Percentiles rank a stretch among this genome's conserved stretches.
phyloP scores from a whole-genome alignment of 768 basidiomycete species.

The Xerocomellus amylosporus region DNA sequence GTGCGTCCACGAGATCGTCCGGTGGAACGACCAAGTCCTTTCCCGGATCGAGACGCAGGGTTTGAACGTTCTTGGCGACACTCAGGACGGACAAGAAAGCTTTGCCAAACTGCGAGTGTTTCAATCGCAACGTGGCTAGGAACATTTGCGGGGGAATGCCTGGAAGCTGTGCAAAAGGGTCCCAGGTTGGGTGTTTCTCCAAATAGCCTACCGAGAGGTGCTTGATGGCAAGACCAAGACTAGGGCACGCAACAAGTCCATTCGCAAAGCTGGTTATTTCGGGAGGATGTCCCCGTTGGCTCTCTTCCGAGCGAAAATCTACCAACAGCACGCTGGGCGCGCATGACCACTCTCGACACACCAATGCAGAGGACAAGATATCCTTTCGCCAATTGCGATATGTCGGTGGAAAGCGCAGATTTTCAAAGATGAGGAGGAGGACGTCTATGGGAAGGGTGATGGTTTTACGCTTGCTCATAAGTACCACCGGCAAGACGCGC shows the following conservation, averaged over 20 bases:
- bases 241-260: background rate
- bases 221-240: slow-evolving; percentile 6
- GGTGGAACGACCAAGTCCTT: background rate
- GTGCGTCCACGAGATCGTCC: background rate
- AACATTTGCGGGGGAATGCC: background rate
- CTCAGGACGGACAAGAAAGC: slow-evolving; percentile 4
- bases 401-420: background rate
- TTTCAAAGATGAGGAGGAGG: slow-evolving; percentile 6
- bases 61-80: background rate
- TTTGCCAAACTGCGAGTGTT: background rate
- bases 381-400: slow-evolving; percentile 2
- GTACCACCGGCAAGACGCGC: background rate
- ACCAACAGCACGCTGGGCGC: slow-evolving; percentile 9
- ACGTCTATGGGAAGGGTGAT: slow-evolving; percentile 8
- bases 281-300: background rate
- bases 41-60: background rate
- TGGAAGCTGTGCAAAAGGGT: background rate
- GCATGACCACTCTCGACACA: slow-evolving; percentile 11
- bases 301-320: slow-evolving; percentile 4
- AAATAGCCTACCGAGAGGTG: slow-evolving; percentile 8
- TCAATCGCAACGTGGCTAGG: background rate
- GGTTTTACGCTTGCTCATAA: background rate
- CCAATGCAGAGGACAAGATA: slow-evolving; percentile 5
- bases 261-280: slow-evolving; percentile 5
- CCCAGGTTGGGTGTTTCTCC: slow-evolving; percentile 4